phyloP scores from a whole-genome alignment of 257 asterid species.

The Plectranthus barbatus region DNA sequence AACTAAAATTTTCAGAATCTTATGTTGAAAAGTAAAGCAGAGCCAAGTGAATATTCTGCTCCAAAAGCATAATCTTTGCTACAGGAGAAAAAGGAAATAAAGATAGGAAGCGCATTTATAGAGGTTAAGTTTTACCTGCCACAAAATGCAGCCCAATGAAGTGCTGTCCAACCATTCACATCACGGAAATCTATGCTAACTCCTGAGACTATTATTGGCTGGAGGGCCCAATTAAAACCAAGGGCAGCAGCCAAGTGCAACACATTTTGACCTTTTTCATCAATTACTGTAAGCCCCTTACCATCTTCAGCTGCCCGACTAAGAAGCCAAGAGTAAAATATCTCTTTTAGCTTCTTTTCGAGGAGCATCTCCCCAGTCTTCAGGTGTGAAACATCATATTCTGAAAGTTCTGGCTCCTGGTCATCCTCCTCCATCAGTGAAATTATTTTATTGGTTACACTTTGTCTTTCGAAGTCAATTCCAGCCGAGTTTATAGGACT shows the following conservation, averaged over 20 bases:
- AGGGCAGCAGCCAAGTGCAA: conserved; percentile 94
- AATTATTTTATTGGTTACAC: conserved; percentile 31
- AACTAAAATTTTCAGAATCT: background rate
- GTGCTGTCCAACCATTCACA: conserved; percentile 90
- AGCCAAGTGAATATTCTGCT: background rate
- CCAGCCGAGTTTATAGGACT: conserved; percentile 26
- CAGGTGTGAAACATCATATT: conserved; percentile 24
- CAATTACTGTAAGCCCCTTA: conserved; percentile 44
- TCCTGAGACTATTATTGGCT: conserved; percentile 61
- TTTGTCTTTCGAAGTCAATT: conserved; percentile 29
- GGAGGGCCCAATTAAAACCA: conserved; percentile 86
- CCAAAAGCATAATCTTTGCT: background rate
- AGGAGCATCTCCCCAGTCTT: conserved; percentile 40
- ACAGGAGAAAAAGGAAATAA: background rate
- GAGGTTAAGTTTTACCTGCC: conserved; percentile 57
- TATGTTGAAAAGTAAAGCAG: background rate
- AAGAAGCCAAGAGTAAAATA: conserved; percentile 68
- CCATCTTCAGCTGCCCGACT: conserved; percentile 52
- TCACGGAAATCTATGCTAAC: conserved; percentile 89
- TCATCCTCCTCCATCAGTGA: conserved; percentile 49
- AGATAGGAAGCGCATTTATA: background rate
- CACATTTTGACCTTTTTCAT: conserved; percentile 80
- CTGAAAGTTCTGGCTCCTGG: conserved; percentile 29
- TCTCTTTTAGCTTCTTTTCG: conserved; percentile 50
- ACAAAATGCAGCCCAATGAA: conserved; percentile 95